Evolutionary conservation across 306 rosid genomes (phyloP).

Genomic region (Cicer arietinum): DNA sequence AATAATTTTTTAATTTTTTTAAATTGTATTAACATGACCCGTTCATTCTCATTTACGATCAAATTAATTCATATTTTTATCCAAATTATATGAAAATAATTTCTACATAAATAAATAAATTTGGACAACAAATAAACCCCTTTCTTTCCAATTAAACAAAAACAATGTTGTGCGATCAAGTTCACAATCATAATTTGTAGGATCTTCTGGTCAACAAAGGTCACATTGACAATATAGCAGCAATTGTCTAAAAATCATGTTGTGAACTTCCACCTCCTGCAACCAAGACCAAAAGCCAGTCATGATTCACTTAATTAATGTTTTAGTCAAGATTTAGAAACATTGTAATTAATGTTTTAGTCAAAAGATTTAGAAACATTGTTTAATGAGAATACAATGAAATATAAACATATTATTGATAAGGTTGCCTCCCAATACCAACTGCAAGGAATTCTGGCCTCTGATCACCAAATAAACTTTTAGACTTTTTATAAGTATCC

Average conservation of each 20-base stretch:
- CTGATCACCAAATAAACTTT: slow-evolving; percentile 61
- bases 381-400: not conserved
- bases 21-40: no score
- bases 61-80: no score
- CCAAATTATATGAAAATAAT: no score
- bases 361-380: no score
- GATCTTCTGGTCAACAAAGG: no score
- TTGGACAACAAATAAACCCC: no score
- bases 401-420: slow-evolving; percentile 69
- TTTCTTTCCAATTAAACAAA: no score
- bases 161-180: no score
- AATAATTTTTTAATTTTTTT: no score
- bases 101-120: no score
- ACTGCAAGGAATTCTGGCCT: slow-evolving; percentile 99
- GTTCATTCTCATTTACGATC: no score
- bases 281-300: slow-evolving; percentile 35
- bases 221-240: slow-evolving; percentile 51
- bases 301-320: slow-evolving; percentile 13
- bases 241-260: slow-evolving; percentile 84
- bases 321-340: slow-evolving; percentile 13
- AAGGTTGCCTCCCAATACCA: slow-evolving; percentile 98
- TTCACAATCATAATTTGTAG: no score
- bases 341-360: not conserved
- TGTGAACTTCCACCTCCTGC: slow-evolving; percentile 97
- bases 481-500: slow-evolving; percentile 34